phyloP scores from a whole-genome alignment of 768 basidiomycete genomes.

The Kwoniella sp. region DNA sequence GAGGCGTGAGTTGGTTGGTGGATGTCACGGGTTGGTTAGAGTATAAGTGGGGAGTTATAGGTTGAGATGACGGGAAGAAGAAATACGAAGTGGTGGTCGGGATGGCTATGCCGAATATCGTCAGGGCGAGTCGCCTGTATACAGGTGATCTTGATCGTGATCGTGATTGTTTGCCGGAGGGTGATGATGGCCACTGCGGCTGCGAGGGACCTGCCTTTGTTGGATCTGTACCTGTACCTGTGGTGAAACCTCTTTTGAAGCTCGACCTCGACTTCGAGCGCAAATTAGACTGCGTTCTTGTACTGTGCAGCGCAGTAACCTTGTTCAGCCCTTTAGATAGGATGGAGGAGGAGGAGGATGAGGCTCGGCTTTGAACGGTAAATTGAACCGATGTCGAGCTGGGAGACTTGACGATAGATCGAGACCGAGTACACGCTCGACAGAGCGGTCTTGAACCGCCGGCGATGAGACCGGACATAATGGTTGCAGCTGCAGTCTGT shows the following conservation, averaged over 20 bases:
- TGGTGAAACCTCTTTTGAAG: too few species aligned
- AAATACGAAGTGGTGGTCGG: slow-evolving; percentile 25
- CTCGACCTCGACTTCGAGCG: too few species aligned
- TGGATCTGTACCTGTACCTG: neutral
- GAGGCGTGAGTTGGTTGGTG: slow-evolving; percentile 25
- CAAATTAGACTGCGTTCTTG: too few species aligned
- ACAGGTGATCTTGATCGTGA: too few species aligned
- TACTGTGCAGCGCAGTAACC: too few species aligned
- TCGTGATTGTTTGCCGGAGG: slow-evolving; percentile 2
- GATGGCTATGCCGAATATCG: slow-evolving; percentile 23
- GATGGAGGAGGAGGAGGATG: too few species aligned
- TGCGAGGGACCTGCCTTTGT: too few species aligned
- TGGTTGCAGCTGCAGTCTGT: too few species aligned
- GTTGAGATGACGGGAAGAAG: slow-evolving; percentile 22
- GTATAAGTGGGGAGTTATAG: slow-evolving; percentile 42
- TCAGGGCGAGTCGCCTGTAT: slow-evolving; percentile 9
- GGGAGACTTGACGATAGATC: too few species aligned
- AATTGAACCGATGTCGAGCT: too few species aligned
- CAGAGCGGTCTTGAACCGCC: neutral
- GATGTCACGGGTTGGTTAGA: slow-evolving; percentile 38
- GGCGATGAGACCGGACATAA: neutral
- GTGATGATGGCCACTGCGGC: too few species aligned
- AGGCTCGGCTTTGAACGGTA: too few species aligned
- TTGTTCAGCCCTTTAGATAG: neutral
- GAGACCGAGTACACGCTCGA: neutral